phyloP scores from a whole-genome alignment of 108 stramenopile genomes.

The Mayamaea pseudoterrestris region DNA sequence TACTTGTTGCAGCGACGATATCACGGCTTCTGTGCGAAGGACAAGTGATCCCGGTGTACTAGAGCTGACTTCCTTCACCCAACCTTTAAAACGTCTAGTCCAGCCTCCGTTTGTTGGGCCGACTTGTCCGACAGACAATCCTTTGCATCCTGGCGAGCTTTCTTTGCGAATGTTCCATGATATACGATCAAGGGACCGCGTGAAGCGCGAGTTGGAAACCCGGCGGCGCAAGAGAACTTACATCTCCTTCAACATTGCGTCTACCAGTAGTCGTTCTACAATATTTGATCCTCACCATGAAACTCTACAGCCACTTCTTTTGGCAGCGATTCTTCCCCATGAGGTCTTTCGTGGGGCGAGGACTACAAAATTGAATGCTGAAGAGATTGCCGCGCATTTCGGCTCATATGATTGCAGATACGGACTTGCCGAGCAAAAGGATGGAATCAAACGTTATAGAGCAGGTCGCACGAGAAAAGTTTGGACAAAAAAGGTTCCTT shows the following conservation, averaged over 20 bases:
- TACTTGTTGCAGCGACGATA: too few species aligned
- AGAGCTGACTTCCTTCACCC: too few species aligned
- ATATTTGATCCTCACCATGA: not conserved
- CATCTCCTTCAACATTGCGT: not conserved
- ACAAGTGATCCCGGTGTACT: too few species aligned
- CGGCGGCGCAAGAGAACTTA: not conserved
- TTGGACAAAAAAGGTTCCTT: too few species aligned
- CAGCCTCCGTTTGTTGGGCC: too few species aligned
- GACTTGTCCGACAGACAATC: constrained; percentile 1
- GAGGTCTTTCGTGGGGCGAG: constrained; percentile 16
- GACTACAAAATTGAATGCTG: constrained; percentile 12
- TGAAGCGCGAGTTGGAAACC: not conserved
- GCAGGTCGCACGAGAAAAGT: too few species aligned
- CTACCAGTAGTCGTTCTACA: constrained; percentile 1
- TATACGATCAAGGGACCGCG: not conserved
- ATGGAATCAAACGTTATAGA: too few species aligned
- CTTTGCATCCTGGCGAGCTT: not conserved
- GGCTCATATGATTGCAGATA: constrained; percentile 59
- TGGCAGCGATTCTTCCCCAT: constrained; percentile 13
- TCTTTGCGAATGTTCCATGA: not conserved
- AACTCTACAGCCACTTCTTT: not conserved
- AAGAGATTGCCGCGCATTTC: constrained; percentile 18
- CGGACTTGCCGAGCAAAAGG: constrained; percentile 12
- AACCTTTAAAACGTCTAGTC: too few species aligned
- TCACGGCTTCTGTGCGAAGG: too few species aligned